Base-by-base conservation (phyloP, 768 basidiomycete genomes). In the Suillus subluteus region DNA sequence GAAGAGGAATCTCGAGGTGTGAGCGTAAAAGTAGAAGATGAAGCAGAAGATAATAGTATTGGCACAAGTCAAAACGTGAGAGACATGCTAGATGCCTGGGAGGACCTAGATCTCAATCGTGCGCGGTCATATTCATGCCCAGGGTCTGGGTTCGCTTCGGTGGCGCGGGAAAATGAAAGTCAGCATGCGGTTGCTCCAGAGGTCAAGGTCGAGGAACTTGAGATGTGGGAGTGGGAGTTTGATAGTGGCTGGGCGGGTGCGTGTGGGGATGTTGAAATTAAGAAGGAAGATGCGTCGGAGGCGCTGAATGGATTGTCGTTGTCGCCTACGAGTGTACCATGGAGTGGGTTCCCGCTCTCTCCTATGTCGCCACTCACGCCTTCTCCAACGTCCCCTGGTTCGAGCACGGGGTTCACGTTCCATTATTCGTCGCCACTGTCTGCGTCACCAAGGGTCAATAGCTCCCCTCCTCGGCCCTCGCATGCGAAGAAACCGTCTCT, bases 41-140 rank as follows among this genome's bases (percentile, higher is more conserved):
- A 56, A 18, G 71, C 79, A 43, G 80, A 79, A 21, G 65, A 40
- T 40, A 26, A 18, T 2, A 73, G 18, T 73, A 72, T 32, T 70
- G 76, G 15, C 65, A 91, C 67, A 89, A 91, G 74, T 83, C 86
- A 78, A 23, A 89, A 91, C 69, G 84, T 90, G 5, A 84, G 87
- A 69, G 85, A 85, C 15, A 83, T 90, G 78, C 75, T 91, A 54
- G 88, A 90, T 65, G 86, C 86, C 21, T 92, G 90, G 90, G 91
- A 91, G 62, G 83, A 85, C 69, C 81, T 87, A 66, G 88, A 89
- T 70, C 41, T 61, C 62, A 58, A 54, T 69, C 67, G 21, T n/a
- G 59, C 59, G 26, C 59, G 59, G 18, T 43, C 59, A 6, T 61
- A 32, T 59, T 59, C 58, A 30, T 32, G 12, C 43, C 26, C 44